Conservation (phyloP, 2,329 filamentous ascomycete species). For the Tolypocladium paradoxum region DNA sequence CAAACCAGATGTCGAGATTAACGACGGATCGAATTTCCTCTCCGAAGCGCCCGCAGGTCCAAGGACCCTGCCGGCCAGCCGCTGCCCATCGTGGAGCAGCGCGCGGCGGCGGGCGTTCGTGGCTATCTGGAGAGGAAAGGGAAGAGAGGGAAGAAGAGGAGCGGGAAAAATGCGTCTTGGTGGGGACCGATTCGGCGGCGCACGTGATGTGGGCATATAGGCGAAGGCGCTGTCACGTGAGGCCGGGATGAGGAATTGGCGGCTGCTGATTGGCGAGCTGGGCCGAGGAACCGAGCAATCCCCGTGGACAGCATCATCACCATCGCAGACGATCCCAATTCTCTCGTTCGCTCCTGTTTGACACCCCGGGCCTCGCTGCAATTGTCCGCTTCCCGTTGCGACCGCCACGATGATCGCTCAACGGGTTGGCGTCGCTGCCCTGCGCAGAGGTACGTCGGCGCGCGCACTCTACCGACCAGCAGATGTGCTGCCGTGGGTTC, state of each 20-base stretch:
- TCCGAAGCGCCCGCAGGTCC: constrained; percentile 28
- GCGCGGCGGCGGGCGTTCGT: constrained; percentile 32
- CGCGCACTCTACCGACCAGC: not conserved
- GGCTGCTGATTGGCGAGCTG: constrained; percentile 26
- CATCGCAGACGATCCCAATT: constrained; percentile 7
- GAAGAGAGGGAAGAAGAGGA: constrained; percentile 18
- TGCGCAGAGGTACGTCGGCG: constrained; percentile 41
- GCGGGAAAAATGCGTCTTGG: constrained; percentile 1
- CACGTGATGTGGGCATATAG: constrained; percentile 12
- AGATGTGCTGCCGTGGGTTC: not conserved
- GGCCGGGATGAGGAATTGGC: constrained; percentile 24
- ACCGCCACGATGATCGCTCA: constrained; percentile 41
- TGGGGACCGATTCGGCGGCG: not conserved
- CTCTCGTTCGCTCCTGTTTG: not conserved
- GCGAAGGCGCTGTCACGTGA: constrained; percentile 14
- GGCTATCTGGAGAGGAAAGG: constrained; percentile 37
- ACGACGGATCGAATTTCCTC: constrained; percentile 43
- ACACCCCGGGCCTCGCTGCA: not conserved
- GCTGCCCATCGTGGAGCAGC: constrained; percentile 17
- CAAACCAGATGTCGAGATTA: constrained; percentile 42
- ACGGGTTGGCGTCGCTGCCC: constrained; percentile 45
- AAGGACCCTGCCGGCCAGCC: constrained; percentile 22
- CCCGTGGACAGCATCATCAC: constrained; percentile 15
- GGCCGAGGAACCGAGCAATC: constrained; percentile 32
- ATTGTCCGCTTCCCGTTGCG: constrained; percentile 1